These are phyloP conservation scores for Erythrophleum ivorense DNA, from an alignment of 331 rosid genomes.

Conservation along the genomic window DNA sequence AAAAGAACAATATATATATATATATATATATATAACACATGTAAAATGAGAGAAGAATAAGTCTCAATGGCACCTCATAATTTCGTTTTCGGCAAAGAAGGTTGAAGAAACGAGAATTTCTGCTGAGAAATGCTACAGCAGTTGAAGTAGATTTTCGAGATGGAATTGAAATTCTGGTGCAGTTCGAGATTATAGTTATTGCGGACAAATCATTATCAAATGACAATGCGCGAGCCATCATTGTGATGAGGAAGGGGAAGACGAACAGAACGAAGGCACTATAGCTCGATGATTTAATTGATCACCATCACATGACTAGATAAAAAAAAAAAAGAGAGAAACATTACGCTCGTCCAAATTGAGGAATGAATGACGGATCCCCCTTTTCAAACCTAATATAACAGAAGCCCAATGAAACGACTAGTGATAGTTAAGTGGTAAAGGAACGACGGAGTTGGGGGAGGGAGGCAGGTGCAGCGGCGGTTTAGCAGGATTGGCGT, in stretches of 20 bases:
- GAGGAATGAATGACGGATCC: too few species aligned
- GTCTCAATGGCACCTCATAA: not conserved
- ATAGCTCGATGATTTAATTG: too few species aligned
- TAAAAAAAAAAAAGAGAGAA: too few species aligned
- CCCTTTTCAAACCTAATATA: too few species aligned
- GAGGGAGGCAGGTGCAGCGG: too few species aligned
- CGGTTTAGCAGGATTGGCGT: too few species aligned
- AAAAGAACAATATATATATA: not conserved
- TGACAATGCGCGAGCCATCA: not conserved
- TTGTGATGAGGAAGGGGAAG: not conserved
- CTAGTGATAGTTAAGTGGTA: too few species aligned
- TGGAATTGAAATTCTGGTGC: not conserved
- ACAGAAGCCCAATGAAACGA: too few species aligned
- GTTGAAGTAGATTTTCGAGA: not conserved
- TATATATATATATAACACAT: not conserved
- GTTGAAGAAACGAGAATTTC: slow-evolving; percentile 9
- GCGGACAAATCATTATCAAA: not conserved
- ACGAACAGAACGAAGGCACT: slow-evolving; percentile 5
- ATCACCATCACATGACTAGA: too few species aligned
- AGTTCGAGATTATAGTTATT: not conserved
- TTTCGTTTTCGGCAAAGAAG: slow-evolving; percentile 1
- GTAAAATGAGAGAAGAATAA: too few species aligned
- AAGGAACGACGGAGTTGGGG: too few species aligned
- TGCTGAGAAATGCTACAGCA: slow-evolving; percentile 1
- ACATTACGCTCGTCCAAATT: too few species aligned